Evolutionary conservation across 331 rosid genomes (phyloP).

Genomic region (Cydonia oblonga): DNA sequence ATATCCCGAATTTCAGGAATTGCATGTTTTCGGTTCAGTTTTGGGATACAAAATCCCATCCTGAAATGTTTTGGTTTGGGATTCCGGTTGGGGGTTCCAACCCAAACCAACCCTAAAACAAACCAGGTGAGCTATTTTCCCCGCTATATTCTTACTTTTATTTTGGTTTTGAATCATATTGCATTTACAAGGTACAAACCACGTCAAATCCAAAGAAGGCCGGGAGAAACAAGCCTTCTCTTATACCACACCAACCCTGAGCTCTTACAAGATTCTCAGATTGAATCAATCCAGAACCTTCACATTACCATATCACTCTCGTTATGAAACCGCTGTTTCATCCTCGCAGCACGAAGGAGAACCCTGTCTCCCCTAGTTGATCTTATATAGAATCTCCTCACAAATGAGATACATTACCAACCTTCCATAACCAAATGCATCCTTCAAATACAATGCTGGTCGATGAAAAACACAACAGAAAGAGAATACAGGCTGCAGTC

Average conservation of each 20-base stretch:
- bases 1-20: no score
- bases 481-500: background rate
- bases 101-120: no score
- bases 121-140: no score
- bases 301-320: background rate
- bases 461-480: conserved; percentile 8
- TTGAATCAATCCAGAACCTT: conserved; percentile 1
- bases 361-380: conserved; percentile 22
- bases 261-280: background rate
- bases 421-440: conserved; percentile 1
- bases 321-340: background rate
- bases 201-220: conserved; percentile 15
- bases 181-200: conserved; percentile 4
- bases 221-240: conserved; percentile 24
- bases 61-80: no score
- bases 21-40: no score
- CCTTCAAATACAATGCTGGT: conserved; percentile 6
- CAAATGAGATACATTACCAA: background rate
- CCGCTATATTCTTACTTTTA: background rate
- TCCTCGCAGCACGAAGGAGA: conserved; percentile 18
- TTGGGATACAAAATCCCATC: no score
- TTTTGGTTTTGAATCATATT: background rate
- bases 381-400: background rate
- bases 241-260: conserved; percentile 23
- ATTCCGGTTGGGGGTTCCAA: no score